Conservation (phyloP, 768 basidiomycete genomes). For the Auricularia heimuer region DNA sequence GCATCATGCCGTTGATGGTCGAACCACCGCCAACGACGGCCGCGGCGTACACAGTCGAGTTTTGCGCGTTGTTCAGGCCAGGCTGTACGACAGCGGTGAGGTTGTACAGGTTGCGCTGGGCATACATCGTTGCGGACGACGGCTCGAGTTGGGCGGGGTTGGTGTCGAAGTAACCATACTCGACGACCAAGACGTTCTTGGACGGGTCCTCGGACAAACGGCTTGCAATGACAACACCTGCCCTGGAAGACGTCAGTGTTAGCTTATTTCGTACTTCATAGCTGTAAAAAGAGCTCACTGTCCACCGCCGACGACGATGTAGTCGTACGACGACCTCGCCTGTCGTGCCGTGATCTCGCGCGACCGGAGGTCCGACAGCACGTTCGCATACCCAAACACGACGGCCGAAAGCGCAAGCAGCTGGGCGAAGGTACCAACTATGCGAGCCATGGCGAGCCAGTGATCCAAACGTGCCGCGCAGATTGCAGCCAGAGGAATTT, state of each 20-base stretch:
- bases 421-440: not conserved
- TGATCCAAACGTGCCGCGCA: not conserved
- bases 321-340: constrained; percentile 5
- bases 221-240: constrained; percentile 30
- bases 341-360: not conserved
- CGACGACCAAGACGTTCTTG: not conserved
- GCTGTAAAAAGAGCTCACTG: not conserved
- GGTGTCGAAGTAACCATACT: not conserved
- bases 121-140: not conserved
- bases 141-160: not conserved
- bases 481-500: not conserved
- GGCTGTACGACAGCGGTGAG: not conserved
- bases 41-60: not conserved
- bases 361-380: not conserved
- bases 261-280: constrained; percentile 22
- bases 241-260: constrained; percentile 3
- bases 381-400: not conserved
- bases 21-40: not conserved
- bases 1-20: constrained; percentile 2
- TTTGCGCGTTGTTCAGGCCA: not conserved
- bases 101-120: not conserved
- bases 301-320: constrained; percentile 11
- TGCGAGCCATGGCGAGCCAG: not conserved
- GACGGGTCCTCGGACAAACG: constrained; percentile 25
- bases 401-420: not conserved